Evolutionary conservation across 2,329 filamentous ascomycete genomes (phyloP), one percentile per base, ranked within the genome.

Genomic region (Arthrobotrys entomopaga): DNA sequence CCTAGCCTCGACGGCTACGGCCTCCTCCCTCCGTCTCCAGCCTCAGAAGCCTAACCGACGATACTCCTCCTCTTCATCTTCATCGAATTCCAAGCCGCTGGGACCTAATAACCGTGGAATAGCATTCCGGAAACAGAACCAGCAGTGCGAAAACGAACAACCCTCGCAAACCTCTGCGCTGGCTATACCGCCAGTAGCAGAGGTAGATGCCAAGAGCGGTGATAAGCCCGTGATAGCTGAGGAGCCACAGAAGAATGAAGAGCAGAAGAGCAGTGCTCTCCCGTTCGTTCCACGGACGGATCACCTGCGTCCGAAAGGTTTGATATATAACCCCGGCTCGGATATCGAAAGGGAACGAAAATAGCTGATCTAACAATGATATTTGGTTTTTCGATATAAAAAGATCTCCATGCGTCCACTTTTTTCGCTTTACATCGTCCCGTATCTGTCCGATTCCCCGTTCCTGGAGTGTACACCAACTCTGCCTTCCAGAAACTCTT

Each of bases 351-450:
- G 20, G n/a, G 7, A 19, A 16, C 58, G 5, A 2, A 29, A n/a
- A 22, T 11, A 16, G 34, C 40, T 16, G 20, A 11, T 16, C 63
- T 50, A 26, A 48, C 58, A n/a, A 34, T 69, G 11, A 15, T 38
- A 46, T 40, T n/a, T n/a, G n/a, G 53, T 22, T 15, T 34, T 43
- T 54, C 20, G 10, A 19, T 22, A n/a, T n/a, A n/a, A 15, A 50
- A 43, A 98, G 95, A 96, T 80, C 86, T 98, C 75, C 90, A 91
- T 76, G 85, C 97, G 52, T 95, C 94, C 6, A 90, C 90, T 73
- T 98, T 99, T 86, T 98, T 98, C 85, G 96, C 93, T 76, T 90
- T 96, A 77, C 92, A 99, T 83, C 89, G 95, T 75, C 95, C 95
- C 52, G 94, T 99, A 80, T 96, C 92, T 65, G 88, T 97, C 77